phyloP scores from a whole-genome alignment of 2,329 filamentous ascomycete species.

The Fusarium pseudonygamai region DNA sequence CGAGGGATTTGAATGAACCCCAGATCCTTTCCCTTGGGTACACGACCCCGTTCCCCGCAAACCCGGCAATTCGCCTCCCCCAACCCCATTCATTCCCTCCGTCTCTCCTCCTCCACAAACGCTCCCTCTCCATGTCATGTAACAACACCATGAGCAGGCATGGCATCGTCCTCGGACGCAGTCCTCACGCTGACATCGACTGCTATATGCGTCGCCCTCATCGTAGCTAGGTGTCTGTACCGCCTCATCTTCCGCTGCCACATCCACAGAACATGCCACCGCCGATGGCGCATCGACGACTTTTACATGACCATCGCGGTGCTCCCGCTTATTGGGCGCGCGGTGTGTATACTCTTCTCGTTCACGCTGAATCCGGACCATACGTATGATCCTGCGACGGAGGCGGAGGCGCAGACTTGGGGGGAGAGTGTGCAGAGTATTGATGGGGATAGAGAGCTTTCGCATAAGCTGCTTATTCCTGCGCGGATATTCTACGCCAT shows the following conservation, averaged over 20 bases:
- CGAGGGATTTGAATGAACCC: background rate
- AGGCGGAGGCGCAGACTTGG: slow-evolving; percentile 28
- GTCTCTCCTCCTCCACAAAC: background rate
- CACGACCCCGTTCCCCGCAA: background rate
- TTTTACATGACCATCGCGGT: slow-evolving; percentile 47
- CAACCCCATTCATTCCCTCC: background rate
- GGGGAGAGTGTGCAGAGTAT: slow-evolving; percentile 27
- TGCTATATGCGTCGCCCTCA: slow-evolving; percentile 42
- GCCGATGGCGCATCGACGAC: slow-evolving; percentile 46
- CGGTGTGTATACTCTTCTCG: slow-evolving; percentile 36
- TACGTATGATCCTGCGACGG: slow-evolving; percentile 33
- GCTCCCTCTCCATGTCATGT: background rate
- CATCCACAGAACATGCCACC: slow-evolving; percentile 43
- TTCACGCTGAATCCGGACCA: slow-evolving; percentile 44
- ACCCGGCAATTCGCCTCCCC: background rate
- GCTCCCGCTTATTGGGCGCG: slow-evolving; percentile 43
- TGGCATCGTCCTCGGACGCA: slow-evolving; percentile 40
- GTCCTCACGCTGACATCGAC: slow-evolving; percentile 43
- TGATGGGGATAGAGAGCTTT: slow-evolving; percentile 33
- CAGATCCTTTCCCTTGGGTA: background rate
- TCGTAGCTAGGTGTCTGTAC: slow-evolving; percentile 43
- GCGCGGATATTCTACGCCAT: slow-evolving; percentile 44
- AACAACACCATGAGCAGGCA: slow-evolving; percentile 17
- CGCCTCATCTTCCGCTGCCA: slow-evolving; percentile 42
- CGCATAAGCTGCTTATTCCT: slow-evolving; percentile 43